phyloP scores from a whole-genome alignment of 306 rosid species.

The Castanea sativa region DNA sequence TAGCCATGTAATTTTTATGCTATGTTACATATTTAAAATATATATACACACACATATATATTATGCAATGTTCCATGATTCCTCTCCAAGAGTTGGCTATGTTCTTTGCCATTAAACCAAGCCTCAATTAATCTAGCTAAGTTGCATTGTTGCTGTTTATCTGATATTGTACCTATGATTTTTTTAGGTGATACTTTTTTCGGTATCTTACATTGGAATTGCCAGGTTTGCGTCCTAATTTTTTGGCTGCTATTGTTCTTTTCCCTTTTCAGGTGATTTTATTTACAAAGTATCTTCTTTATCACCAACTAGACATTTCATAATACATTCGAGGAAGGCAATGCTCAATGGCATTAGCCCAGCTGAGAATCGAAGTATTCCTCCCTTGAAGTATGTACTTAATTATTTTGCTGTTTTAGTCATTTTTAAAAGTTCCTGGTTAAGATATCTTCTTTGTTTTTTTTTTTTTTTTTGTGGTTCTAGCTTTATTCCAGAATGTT shows the following conservation, averaged over 20 bases:
- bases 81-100: not conserved
- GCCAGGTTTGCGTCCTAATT: slow-evolving; percentile 25
- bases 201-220: slow-evolving; percentile 3
- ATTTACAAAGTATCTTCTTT: slow-evolving; percentile 89
- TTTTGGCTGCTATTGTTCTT: slow-evolving; percentile 6
- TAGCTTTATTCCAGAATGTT: not conserved
- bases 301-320: slow-evolving; percentile 88
- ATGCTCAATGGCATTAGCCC: slow-evolving; percentile 93
- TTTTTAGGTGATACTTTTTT: not conserved
- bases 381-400: slow-evolving; percentile 80
- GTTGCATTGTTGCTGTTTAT: not conserved
- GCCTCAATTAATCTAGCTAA: not conserved
- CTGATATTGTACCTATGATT: not conserved
- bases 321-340: slow-evolving; percentile 93
- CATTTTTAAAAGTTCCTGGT: not conserved
- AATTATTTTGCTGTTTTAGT: slow-evolving; percentile 11
- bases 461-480: not conserved
- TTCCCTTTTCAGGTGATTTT: slow-evolving; percentile 76
- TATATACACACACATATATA: too few species aligned
- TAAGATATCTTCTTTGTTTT: not conserved
- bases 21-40: not conserved
- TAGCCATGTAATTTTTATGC: not conserved
- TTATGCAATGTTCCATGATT: slow-evolving; percentile 4
- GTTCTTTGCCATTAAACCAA: not conserved
- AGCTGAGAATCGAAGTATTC: slow-evolving; percentile 93